Evolutionary conservation across 1,284 basidiomycete genomes (phyloP), one percentile per base, ranked within the genome.

Genomic region (Cystobasidium sp.): DNA sequence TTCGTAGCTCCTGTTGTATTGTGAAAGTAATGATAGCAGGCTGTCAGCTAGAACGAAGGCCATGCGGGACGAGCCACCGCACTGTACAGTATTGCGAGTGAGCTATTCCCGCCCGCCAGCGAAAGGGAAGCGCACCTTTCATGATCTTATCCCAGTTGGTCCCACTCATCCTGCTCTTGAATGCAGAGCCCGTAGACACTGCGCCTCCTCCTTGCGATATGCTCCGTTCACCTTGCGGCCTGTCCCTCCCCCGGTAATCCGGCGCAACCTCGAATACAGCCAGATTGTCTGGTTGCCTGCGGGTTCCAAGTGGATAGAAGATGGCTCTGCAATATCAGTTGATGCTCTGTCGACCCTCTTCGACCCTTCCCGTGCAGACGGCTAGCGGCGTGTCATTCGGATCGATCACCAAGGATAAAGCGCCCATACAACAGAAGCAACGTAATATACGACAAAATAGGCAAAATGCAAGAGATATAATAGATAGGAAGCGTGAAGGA

Each of bases 1-100:
- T 97, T 96, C 84, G 80, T 80, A 6, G 80, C 80, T 41, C 76
- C 64, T 66, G 64, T 53, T 53, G n/a, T 39, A 10, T 14, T 20
- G 41, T 20, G 18, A 41, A 39, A 20, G 56, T n/a, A 59, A 9
- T 8, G 39, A 41, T 14, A 3, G 20, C 6, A 18, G 37, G 6
- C 46, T 31, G 39, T 59, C 53, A 59, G 37, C 39, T 31, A 59
- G 39, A 56, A 10, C 31, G 39, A 18, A 6, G 20, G 20, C 61
- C n/a, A 47, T 22, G 61, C 61, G 44, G 61, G 61, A 47, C 10
- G 44, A 31, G 31, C 31, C 31, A 31, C 31, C 31, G 31, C 31
- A 31, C 31, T 14, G 14, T 51, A 31, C 31, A 2, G 14, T 51
- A 20, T 51, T 14, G 16, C 20, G 14, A 51, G 14, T 20, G 47